phyloP scores from a whole-genome alignment of 345 rosid genomes.

The Populus tremula region DNA sequence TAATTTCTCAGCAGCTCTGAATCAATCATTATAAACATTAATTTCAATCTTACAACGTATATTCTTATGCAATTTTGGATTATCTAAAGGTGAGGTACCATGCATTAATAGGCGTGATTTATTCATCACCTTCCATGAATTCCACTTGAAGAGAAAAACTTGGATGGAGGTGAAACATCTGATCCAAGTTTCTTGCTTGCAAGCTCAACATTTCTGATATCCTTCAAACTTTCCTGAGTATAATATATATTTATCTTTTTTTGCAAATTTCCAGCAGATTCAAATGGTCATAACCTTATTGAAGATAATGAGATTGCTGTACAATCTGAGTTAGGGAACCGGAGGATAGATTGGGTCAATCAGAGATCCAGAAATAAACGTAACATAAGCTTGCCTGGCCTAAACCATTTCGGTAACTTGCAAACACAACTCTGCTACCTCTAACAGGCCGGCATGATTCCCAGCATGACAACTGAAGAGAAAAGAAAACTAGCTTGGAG shows the following conservation, averaged over 20 bases:
- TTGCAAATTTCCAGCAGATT: background rate
- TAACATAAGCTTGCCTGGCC: slow-evolving; percentile 18
- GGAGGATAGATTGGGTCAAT: background rate
- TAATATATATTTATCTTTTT: too few relatives aligned
- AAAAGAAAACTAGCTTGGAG: slow-evolving; percentile 18
- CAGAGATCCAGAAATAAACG: background rate
- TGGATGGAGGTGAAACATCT: slow-evolving; percentile 2
- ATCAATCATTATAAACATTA: background rate
- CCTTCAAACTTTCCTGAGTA: slow-evolving; percentile 8
- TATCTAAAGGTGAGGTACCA: background rate
- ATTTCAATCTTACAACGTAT: background rate
- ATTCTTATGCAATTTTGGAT: background rate
- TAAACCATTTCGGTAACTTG: slow-evolving; percentile 16
- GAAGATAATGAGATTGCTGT: background rate
- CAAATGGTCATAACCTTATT: background rate
- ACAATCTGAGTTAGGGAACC: background rate
- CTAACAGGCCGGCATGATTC: slow-evolving; percentile 3
- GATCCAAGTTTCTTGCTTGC: background rate
- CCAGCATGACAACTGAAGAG: slow-evolving; percentile 17
- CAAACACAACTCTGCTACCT: slow-evolving; percentile 28
- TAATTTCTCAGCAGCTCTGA: slow-evolving; percentile 1
- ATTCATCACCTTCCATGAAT: background rate
- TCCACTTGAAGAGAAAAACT: background rate
- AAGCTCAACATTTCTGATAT: background rate
- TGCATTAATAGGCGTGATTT: background rate